Percentiles rank a stretch among this genome's conserved stretches.
phyloP scores from a whole-genome alignment of 345 rosid species.

The rapeseed (Brassica napus) region DNA sequence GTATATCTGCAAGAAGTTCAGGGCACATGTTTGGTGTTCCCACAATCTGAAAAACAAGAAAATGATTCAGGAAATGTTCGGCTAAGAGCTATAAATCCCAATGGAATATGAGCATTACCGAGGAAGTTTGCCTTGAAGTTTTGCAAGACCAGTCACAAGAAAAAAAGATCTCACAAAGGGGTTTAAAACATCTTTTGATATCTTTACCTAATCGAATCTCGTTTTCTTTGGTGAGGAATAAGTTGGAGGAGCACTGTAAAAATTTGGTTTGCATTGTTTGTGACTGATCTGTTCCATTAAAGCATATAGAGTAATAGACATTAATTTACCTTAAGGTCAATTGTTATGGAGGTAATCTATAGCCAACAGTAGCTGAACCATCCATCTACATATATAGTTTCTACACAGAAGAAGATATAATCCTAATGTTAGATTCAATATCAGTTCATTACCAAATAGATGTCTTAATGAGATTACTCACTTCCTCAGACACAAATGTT shows the following conservation, averaged over 20 bases:
- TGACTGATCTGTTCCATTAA: slow-evolving; percentile 24
- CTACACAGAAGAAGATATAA: slow-evolving; percentile 46
- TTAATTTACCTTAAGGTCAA: slow-evolving; percentile 75
- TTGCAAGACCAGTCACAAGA: slow-evolving; percentile 97
- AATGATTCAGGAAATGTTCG: slow-evolving; percentile 1
- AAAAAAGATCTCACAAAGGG: background rate
- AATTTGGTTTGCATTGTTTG: slow-evolving; percentile 22
- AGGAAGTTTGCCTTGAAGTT: slow-evolving; percentile 84
- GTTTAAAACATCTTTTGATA: slow-evolving; percentile 1
- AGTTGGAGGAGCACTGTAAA: slow-evolving; percentile 78
- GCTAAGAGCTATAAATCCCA: background rate
- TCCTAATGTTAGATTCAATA: slow-evolving; percentile 7
- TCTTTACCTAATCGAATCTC: slow-evolving; percentile 79
- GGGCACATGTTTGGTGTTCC: slow-evolving; percentile 99
- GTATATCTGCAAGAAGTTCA: slow-evolving; percentile 94
- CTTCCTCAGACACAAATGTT: slow-evolving; percentile 76
- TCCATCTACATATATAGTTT: slow-evolving; percentile 94
- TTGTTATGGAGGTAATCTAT: slow-evolving; percentile 92
- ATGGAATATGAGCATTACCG: slow-evolving; percentile 52
- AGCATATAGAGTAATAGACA: slow-evolving; percentile 7
- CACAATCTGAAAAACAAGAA: slow-evolving; percentile 59
- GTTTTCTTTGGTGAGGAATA: slow-evolving; percentile 66
- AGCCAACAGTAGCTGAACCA: slow-evolving; percentile 85
- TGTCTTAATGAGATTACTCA: slow-evolving; percentile 39
- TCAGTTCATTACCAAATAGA: slow-evolving; percentile 4